Evolutionary conservation across 331 rosid genomes (phyloP).

Genomic region (Erythrophleum ivorense): DNA sequence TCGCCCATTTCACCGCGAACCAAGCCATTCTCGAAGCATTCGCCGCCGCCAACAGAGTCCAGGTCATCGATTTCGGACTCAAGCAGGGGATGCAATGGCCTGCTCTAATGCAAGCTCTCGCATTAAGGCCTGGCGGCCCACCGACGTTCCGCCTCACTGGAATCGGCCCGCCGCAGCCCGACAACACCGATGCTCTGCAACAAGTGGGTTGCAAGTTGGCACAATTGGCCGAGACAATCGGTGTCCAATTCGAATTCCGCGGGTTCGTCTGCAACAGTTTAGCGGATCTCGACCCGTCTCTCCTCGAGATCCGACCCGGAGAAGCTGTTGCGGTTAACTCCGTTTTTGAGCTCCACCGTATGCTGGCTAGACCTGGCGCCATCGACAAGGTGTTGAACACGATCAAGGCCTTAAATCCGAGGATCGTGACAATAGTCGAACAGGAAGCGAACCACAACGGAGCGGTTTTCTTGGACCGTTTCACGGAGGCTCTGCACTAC

Average conservation of each 20-base stretch:
- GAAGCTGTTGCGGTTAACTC: constrained; percentile 64
- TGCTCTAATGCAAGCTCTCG: constrained; percentile 70
- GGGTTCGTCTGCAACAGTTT: constrained; percentile 54
- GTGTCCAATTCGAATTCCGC: constrained; percentile 64
- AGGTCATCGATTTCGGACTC: constrained; percentile 68
- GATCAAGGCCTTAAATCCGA: constrained; percentile 56
- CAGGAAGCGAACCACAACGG: constrained; percentile 73
- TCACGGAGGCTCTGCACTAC: constrained; percentile 67
- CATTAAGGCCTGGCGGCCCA: constrained; percentile 66
- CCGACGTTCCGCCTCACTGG: constrained; percentile 71
- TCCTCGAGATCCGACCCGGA: constrained; percentile 50
- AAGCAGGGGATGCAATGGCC: constrained; percentile 83
- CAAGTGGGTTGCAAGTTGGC: constrained; percentile 65
- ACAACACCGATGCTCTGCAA: constrained; percentile 57
- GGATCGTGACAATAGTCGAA: constrained; percentile 61
- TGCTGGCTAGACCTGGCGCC: constrained; percentile 53
- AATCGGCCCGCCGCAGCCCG: constrained; percentile 59
- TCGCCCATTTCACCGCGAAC: constrained; percentile 79
- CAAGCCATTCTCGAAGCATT: constrained; percentile 74
- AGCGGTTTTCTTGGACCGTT: constrained; percentile 58
- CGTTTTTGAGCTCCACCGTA: constrained; percentile 62
- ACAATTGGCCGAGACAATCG: constrained; percentile 57
- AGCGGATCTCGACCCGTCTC: constrained; percentile 57
- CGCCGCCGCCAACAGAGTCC: constrained; percentile 50
- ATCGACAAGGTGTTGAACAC: constrained; percentile 53